Base-by-base conservation (phyloP, 352 stramenopile species). In the Phytophthora melonis region DNA sequence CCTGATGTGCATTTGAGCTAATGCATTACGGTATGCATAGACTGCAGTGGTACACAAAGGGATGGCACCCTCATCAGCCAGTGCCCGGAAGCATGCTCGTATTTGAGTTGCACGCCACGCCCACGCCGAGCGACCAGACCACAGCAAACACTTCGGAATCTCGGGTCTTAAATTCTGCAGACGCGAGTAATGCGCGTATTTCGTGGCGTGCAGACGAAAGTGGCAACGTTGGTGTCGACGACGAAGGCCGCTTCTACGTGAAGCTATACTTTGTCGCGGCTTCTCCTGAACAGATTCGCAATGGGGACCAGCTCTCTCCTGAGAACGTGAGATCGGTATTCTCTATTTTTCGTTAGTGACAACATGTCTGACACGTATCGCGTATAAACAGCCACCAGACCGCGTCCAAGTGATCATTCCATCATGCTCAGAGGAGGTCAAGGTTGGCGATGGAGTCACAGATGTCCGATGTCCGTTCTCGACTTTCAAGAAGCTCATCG, bases 71-170 rank as follows among this genome's bases (percentile, higher is more conserved):
- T 19, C 84, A 94, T 70, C 86, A 94, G 58, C 74, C 88, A 30
- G 89, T 88, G 30, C 84, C 80, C 5, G 88, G 88, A 18, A 78
- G 86, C 27, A 94, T 94, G 88, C 83, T 94, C 52, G 70, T 94
- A 5, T 93, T 94, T 65, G 88, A 94, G 58, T 75, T 94, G 4
- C 84, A 93, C 50, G 78, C 81, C 23, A 76, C 70, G 36, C n/a
- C 55, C 19, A 2, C 70, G 34, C n/a, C 55, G 18, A 2, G 39
- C 45, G 39, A 50, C 34, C 18, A 71, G 43, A 25, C 19, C 11
- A 32, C 43, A 41, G 11, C 43, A 34, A 67, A 2, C 25, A 78
- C 59, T 47, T 71, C 45, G 21, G 32, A 73, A 43, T 80, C 64
- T 23, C 68, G 70, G 10, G 70, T 50, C 23, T 55, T 77, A 32